phyloP scores from a whole-genome alignment of 176 grass and related monocot genomes.

The Neostapfia colusana region DNA sequence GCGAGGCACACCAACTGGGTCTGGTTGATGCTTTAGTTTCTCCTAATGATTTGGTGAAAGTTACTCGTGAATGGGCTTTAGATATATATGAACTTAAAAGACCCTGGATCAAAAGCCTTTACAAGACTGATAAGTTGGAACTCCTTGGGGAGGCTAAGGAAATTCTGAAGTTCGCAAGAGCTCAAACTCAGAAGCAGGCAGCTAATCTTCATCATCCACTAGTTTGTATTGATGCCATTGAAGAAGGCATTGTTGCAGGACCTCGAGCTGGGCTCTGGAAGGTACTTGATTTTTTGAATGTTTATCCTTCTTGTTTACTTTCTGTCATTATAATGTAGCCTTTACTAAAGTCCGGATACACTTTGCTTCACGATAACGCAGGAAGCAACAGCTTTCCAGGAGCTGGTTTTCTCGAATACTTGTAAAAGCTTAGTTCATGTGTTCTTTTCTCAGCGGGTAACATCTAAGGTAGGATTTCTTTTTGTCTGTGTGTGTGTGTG shows the following conservation, averaged over 20 bases:
- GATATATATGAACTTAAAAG: slow-evolving; percentile 71
- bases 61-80: slow-evolving; percentile 72
- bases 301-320: not conserved
- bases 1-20: slow-evolving; percentile 69
- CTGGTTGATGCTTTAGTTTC: slow-evolving; percentile 84
- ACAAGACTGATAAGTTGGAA: slow-evolving; percentile 87
- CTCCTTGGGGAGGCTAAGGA: slow-evolving; percentile 80
- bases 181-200: slow-evolving; percentile 76
- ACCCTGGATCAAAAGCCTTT: slow-evolving; percentile 87
- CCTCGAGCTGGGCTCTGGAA: slow-evolving; percentile 82
- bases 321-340: not conserved
- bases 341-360: slow-evolving; percentile 31
- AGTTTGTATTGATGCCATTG: slow-evolving; percentile 87
- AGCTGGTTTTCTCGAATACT: slow-evolving; percentile 82
- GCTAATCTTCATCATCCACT: slow-evolving; percentile 74
- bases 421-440: slow-evolving; percentile 91
- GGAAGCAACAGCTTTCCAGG: slow-evolving; percentile 75
- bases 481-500: not conserved
- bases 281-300: slow-evolving; percentile 51
- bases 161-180: slow-evolving; percentile 89
- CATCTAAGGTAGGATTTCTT: slow-evolving; percentile 69
- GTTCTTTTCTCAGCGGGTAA: slow-evolving; percentile 81
- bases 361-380: slow-evolving; percentile 48
- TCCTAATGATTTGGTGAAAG: slow-evolving; percentile 72
- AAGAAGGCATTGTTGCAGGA: slow-evolving; percentile 84